These are phyloP conservation scores for Chrysoporthe puriensis DNA, from an alignment of 2,329 filamentous ascomycete genomes.

Conservation along the genomic window DNA sequence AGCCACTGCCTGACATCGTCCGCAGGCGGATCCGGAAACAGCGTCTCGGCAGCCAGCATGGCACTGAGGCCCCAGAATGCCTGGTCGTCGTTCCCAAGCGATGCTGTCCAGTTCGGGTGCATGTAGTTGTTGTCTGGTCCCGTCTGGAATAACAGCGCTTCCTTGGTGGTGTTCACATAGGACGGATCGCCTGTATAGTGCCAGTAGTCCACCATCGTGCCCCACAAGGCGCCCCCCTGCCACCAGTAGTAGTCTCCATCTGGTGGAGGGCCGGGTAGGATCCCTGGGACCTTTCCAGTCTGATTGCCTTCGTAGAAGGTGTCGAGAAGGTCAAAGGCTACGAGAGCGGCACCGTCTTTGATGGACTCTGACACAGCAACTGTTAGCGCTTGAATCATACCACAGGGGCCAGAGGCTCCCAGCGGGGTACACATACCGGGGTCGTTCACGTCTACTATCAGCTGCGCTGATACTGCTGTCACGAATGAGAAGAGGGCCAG, in stretches of 20 bases:
- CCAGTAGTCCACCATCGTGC: slow-evolving; percentile 55
- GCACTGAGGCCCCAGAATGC: slow-evolving; percentile 26
- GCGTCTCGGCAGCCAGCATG: slow-evolving; percentile 25
- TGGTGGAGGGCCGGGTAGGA: slow-evolving; percentile 32
- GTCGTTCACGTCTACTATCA: slow-evolving; percentile 21
- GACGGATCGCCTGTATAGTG: slow-evolving; percentile 51
- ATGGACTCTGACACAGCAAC: slow-evolving; percentile 18
- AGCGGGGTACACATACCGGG: slow-evolving; percentile 11
- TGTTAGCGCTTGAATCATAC: not conserved
- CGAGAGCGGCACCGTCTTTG: slow-evolving; percentile 22
- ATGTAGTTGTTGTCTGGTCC: slow-evolving; percentile 40
- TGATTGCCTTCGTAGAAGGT: slow-evolving; percentile 35
- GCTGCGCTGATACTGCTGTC: slow-evolving; percentile 16
- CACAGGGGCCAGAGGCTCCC: not conserved
- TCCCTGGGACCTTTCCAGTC: slow-evolving; percentile 30
- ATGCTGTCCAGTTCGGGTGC: slow-evolving; percentile 23
- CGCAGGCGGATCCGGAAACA: slow-evolving; percentile 16
- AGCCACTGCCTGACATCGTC: slow-evolving; percentile 22
- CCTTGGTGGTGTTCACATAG: slow-evolving; percentile 47
- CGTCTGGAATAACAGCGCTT: slow-evolving; percentile 50
- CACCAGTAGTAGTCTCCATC: slow-evolving; percentile 52
- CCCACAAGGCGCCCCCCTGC: slow-evolving; percentile 54
- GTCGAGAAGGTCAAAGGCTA: slow-evolving; percentile 22
- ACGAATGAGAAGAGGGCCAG: slow-evolving; percentile 16
- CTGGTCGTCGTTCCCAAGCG: slow-evolving; percentile 26